These are phyloP conservation scores for Leucocoprinus gongylophorus DNA, from an alignment of 1,284 basidiomycete genomes.

Conservation along the genomic window DNA sequence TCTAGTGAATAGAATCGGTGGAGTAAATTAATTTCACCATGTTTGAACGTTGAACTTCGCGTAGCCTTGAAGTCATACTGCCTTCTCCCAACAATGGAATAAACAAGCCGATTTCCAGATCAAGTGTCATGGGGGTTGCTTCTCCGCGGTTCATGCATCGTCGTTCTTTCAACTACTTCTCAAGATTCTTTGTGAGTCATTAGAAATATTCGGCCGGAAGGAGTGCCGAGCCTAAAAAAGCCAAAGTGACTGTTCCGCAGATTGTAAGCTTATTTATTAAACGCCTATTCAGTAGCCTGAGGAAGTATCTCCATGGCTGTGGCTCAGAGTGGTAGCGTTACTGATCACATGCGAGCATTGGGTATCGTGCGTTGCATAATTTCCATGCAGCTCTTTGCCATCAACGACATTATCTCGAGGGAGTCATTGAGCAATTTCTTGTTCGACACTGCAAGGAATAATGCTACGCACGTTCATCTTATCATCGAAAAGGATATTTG, in stretches of 20 bases:
- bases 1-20: slow-evolving; percentile 1
- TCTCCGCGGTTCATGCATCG: slow-evolving; percentile 1
- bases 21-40: slow-evolving; percentile 7
- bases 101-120: slow-evolving; percentile 5
- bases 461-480: neutral
- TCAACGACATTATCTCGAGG: slow-evolving; percentile 2
- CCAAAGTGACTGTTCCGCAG: slow-evolving; percentile 3
- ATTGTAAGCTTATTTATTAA: slow-evolving; percentile 2
- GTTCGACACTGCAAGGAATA: neutral
- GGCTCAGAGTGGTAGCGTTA: neutral
- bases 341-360: neutral
- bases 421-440: neutral
- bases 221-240: neutral
- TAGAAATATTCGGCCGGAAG: slow-evolving; percentile 5
- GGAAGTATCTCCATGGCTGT: neutral
- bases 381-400: neutral
- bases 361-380: neutral
- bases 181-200: neutral
- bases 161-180: slow-evolving; percentile 5
- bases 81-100: neutral
- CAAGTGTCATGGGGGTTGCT: neutral
- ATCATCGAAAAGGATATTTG: neutral
- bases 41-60: neutral
- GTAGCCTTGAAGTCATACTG: slow-evolving; percentile 4
- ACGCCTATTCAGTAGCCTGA: slow-evolving; percentile 8